These are phyloP conservation scores for Entophlyctis helioformis DNA, from an alignment of 192 early-diverging fungal genomes.

Conservation along the genomic window DNA sequence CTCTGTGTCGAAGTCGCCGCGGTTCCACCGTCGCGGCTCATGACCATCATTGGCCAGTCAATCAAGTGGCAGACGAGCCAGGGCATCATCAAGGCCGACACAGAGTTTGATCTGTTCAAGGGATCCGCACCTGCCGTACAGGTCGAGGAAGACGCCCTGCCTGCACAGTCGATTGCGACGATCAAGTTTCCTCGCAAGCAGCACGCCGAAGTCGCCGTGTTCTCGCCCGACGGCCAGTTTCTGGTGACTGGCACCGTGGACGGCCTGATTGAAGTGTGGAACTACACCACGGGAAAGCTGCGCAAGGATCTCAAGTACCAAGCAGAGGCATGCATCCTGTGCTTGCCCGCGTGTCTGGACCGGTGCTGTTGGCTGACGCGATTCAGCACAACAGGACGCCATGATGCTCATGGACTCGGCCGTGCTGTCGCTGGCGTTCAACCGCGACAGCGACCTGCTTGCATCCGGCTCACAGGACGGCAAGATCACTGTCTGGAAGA, in stretches of 20 bases:
- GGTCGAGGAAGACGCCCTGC: constrained; percentile 62
- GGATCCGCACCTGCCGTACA: constrained; percentile 50
- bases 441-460: constrained; percentile 63
- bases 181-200: constrained; percentile 93
- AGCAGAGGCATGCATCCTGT: constrained; percentile 43
- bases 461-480: constrained; percentile 80
- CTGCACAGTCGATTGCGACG: constrained; percentile 55
- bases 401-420: constrained; percentile 87
- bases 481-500: constrained; percentile 77
- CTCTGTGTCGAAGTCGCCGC: constrained; percentile 46
- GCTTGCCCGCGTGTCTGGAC: not conserved
- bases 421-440: constrained; percentile 67
- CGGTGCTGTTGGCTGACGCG: not conserved
- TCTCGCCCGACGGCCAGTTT: constrained; percentile 73
- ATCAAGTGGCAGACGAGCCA: constrained; percentile 83
- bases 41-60: constrained; percentile 75
- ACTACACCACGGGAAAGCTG: constrained; percentile 81
- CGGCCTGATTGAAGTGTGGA: constrained; percentile 96
- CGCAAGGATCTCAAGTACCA: constrained; percentile 84
- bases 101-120: constrained; percentile 62
- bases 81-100: constrained; percentile 57
- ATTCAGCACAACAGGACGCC: constrained; percentile 39
- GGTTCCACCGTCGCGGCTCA: constrained; percentile 64
- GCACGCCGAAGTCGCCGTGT: constrained; percentile 60
- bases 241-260: constrained; percentile 82